Conservation (phyloP, 352 stramenopile species). For the Pythium pyrilobum region DNA sequence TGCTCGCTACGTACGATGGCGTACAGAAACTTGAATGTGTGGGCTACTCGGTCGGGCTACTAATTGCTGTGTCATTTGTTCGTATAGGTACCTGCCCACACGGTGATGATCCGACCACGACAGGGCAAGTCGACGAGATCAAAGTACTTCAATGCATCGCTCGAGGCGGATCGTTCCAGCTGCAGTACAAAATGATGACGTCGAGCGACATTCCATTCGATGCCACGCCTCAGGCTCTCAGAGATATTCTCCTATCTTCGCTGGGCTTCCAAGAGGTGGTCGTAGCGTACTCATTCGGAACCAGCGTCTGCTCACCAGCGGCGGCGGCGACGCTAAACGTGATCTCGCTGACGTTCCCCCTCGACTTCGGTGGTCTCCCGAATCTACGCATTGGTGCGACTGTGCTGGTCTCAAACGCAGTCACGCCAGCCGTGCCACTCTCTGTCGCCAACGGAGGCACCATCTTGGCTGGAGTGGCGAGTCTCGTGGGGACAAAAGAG, state of each 20-base stretch:
- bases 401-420: slow-evolving; percentile 9
- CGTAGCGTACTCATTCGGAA: slow-evolving; percentile 39
- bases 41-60: no score
- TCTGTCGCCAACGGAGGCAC: slow-evolving; percentile 34
- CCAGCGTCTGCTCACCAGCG: slow-evolving; percentile 29
- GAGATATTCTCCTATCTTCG: slow-evolving; percentile 40
- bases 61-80: not conserved
- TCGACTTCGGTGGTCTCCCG: slow-evolving; percentile 48
- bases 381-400: slow-evolving; percentile 28
- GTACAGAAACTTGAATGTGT: no score
- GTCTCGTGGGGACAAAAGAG: slow-evolving; percentile 85
- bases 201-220: slow-evolving; percentile 64
- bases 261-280: slow-evolving; percentile 46
- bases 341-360: slow-evolving; percentile 47
- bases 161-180: slow-evolving; percentile 46
- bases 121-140: slow-evolving; percentile 76
- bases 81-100: slow-evolving; percentile 67
- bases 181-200: slow-evolving; percentile 46
- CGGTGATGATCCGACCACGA: slow-evolving; percentile 83
- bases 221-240: slow-evolving; percentile 28
- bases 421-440: slow-evolving; percentile 17
- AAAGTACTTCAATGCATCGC: slow-evolving; percentile 70
- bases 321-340: slow-evolving; percentile 29
- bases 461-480: slow-evolving; percentile 28
- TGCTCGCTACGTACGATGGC: slow-evolving; percentile 59